Conservation (phyloP, 345 rosid species). For the Streptanthus diversifolius region DNA sequence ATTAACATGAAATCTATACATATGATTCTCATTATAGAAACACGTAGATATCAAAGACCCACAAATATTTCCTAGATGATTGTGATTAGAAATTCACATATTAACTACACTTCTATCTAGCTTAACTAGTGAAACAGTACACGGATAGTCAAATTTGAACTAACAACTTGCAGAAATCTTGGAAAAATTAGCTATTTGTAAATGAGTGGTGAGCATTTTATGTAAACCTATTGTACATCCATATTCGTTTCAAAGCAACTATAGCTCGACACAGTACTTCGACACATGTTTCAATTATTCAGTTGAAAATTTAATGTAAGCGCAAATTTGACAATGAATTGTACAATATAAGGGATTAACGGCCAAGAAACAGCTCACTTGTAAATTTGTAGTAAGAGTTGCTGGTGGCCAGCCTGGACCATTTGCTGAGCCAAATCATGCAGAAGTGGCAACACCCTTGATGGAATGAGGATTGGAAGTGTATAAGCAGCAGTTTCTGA, state of each 20-base stretch:
- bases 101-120: neutral
- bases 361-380: constrained; percentile 42
- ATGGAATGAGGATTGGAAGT: constrained; percentile 81
- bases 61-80: neutral
- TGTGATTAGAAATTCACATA: neutral
- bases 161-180: neutral
- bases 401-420: constrained; percentile 91
- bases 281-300: neutral
- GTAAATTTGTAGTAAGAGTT: constrained; percentile 65
- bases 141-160: neutral
- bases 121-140: neutral
- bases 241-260: neutral
- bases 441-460: constrained; percentile 77
- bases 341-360: neutral
- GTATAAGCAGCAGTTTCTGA: constrained; percentile 65
- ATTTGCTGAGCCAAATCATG: constrained; percentile 90
- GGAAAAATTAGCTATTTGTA: neutral
- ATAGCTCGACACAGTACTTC: neutral
- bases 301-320: neutral
- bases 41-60: too few relatives aligned
- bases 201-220: neutral
- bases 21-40: too few relatives aligned
- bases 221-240: neutral
- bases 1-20: too few relatives aligned
- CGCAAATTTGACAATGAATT: neutral